Evolutionary conservation across 1,284 basidiomycete species (phyloP).

Genomic region (Ustilago sp.): DNA sequence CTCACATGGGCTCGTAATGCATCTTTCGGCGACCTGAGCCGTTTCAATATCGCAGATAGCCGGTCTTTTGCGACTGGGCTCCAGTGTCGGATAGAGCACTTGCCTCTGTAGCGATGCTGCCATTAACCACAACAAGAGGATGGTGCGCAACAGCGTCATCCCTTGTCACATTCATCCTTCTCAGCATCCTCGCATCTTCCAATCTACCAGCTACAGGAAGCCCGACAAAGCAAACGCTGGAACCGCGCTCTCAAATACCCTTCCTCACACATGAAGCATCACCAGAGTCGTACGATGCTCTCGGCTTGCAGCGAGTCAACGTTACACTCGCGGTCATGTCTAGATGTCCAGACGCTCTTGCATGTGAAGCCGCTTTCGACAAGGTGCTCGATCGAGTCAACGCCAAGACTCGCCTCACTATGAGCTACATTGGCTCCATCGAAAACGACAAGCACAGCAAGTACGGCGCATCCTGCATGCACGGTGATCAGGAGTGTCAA

Average conservation of each 20-base stretch:
- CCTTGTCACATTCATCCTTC: background rate
- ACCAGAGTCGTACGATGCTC: slow-evolving; percentile 9
- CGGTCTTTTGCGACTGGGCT: background rate
- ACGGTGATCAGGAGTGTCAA: slow-evolving; percentile 55
- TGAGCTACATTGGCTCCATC: slow-evolving; percentile 49
- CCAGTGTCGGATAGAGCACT: background rate
- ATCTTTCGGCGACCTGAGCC: background rate
- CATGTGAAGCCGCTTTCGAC: slow-evolving; percentile 54
- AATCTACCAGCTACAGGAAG: slow-evolving; percentile 9
- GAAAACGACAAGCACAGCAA: slow-evolving; percentile 21
- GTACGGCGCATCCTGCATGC: slow-evolving; percentile 51
- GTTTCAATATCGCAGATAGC: background rate
- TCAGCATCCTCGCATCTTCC: slow-evolving; percentile 7
- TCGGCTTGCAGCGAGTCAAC: slow-evolving; percentile 41
- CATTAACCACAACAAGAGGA: background rate
- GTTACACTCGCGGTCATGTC: slow-evolving; percentile 58
- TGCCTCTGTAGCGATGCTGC: background rate
- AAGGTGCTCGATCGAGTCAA: slow-evolving; percentile 57
- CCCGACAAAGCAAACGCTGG: slow-evolving; percentile 13
- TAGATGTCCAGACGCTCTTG: slow-evolving; percentile 56
- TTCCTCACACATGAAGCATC: slow-evolving; percentile 17
- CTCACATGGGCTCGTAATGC: slow-evolving; percentile 23
- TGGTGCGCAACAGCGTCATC: slow-evolving; percentile 16
- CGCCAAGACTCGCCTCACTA: slow-evolving; percentile 44
- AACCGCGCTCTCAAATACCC: slow-evolving; percentile 26